Evolutionary conservation across 2,329 filamentous ascomycete genomes (phyloP), one percentile per base, ranked within the genome.

Genomic region (Pseudonectria buxi): DNA sequence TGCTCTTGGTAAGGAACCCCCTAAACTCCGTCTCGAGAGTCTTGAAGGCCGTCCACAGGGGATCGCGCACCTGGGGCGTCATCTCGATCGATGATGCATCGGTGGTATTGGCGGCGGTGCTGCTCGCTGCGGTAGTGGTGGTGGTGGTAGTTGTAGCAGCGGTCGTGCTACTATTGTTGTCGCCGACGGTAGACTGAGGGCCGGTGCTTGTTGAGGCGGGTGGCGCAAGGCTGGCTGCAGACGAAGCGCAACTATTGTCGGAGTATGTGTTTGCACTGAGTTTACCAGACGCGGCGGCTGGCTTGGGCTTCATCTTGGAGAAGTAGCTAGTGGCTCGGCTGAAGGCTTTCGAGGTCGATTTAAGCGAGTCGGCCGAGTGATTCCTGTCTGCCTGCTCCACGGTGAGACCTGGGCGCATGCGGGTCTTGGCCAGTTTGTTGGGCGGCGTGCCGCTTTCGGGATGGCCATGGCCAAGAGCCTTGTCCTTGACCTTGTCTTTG

Each of bases 1-100:
- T 83, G 24, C 81, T 78, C 59, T 88, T 94, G 39, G 76, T 69
- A 43, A 81, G 74, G 50, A 94, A 94, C 44, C 60, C 68, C 61
- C 51, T 56, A 24, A 56, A 54, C 24, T 66, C 63, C n/a, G 65
- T 52, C 30, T 78, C 74, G 14, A 78, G 59, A 10, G 64, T 64
- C 44, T 70, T 72, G 55, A 78, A 78, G 4, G 63, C 61, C 5
- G 67, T 66, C 71, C 71, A 76, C 14, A 78, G 59, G 7, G 72
- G 65, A 49, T 78, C 75, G 37, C 68, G 66, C 26, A 62, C 56
- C 26, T 58, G 49, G 36, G 58, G 53, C 11, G 64, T 54, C 62
- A 67, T 67, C 30, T 69, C 66, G 43, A 59, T 56, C 30, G 58
- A 64, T n/a, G 65, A 71, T 28, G 70, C 68, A 42, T 68, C 64